These are phyloP conservation scores for Cryptococcus amylolentus DNA, from an alignment of 1,284 basidiomycete genomes.

Conservation along the genomic window DNA sequence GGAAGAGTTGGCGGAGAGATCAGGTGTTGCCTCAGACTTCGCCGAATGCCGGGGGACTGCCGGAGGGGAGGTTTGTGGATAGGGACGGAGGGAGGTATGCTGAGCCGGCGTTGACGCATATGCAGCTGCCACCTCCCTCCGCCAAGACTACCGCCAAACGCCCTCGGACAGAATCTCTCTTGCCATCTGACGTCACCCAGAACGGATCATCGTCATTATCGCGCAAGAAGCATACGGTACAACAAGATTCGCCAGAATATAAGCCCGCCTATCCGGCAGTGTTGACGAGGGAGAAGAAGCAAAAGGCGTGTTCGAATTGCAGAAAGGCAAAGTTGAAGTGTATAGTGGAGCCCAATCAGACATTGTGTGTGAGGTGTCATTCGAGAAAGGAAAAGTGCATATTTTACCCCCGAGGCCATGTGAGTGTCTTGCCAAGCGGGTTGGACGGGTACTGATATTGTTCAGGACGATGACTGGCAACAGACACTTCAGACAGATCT, in stretches of 20 bases:
- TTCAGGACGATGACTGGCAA: slow-evolving; percentile 45
- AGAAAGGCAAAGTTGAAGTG: slow-evolving; percentile 44
- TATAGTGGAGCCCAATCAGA: slow-evolving; percentile 32
- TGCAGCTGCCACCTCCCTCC: not conserved
- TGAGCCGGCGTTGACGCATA: not conserved
- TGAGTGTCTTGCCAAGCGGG: slow-evolving; percentile 17
- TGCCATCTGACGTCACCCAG: not conserved
- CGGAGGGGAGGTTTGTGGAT: not conserved
- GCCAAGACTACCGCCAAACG: not conserved
- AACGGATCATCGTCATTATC: not conserved
- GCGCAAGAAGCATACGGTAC: not conserved
- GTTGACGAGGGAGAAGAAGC: slow-evolving; percentile 31
- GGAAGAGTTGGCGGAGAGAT: not conserved
- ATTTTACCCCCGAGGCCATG: slow-evolving; percentile 39
- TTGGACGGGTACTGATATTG: not conserved
- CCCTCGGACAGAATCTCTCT: not conserved
- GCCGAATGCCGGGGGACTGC: not conserved
- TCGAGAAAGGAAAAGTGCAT: slow-evolving; percentile 38
- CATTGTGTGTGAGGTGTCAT: slow-evolving; percentile 42
- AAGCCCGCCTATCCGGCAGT: slow-evolving; percentile 9
- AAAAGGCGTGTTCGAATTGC: slow-evolving; percentile 44
- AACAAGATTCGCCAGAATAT: not conserved
- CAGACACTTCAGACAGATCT: slow-evolving; percentile 36
- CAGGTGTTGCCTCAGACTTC: not conserved
- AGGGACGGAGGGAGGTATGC: not conserved